Conservation (phyloP, 306 rosid species). For the Ceratonia siliqua region DNA sequence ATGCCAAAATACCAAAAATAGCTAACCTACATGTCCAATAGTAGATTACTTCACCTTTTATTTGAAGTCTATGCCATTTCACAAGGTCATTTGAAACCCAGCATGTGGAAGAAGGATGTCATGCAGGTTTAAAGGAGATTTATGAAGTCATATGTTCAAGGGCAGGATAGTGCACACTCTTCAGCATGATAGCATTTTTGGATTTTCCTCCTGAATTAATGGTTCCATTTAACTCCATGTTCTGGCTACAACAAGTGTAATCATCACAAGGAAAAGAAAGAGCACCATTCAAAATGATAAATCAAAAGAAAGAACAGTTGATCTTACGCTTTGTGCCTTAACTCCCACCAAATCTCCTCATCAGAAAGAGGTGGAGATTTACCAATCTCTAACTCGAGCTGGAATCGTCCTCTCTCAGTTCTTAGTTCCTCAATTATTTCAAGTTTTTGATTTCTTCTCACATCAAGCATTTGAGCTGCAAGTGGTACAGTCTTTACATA, state of each 20-base stretch:
- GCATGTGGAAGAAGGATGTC: constrained; percentile 1
- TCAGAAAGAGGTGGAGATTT: constrained; percentile 95
- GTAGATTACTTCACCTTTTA: constrained; percentile 22
- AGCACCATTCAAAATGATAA: constrained; percentile 28
- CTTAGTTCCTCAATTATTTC: constrained; percentile 73
- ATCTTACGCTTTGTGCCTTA: constrained; percentile 82
- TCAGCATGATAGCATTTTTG: neutral
- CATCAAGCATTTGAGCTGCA: constrained; percentile 91
- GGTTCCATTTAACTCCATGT: constrained; percentile 27
- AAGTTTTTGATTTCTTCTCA: constrained; percentile 88
- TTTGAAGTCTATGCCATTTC: constrained; percentile 24
- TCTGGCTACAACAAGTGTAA: constrained; percentile 16
- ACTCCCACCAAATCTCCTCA: constrained; percentile 86
- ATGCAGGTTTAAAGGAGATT: constrained; percentile 25
- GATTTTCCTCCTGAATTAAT: constrained; percentile 4
- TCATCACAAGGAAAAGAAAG: constrained; percentile 21
- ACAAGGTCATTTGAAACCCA: constrained; percentile 13
- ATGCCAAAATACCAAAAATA: neutral
- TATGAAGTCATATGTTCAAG: constrained; percentile 2
- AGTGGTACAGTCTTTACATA: constrained; percentile 95
- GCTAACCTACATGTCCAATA: constrained; percentile 21
- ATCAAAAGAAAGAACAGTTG: constrained; percentile 19
- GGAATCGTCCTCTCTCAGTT: constrained; percentile 63
- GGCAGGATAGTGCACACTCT: constrained; percentile 4
- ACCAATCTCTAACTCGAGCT: constrained; percentile 90